Percentiles rank a stretch among this genome's conserved stretches.
Conservation (phyloP, 495 filamentous ascomycete genomes). For the Sphaerosporella brunnea region DNA sequence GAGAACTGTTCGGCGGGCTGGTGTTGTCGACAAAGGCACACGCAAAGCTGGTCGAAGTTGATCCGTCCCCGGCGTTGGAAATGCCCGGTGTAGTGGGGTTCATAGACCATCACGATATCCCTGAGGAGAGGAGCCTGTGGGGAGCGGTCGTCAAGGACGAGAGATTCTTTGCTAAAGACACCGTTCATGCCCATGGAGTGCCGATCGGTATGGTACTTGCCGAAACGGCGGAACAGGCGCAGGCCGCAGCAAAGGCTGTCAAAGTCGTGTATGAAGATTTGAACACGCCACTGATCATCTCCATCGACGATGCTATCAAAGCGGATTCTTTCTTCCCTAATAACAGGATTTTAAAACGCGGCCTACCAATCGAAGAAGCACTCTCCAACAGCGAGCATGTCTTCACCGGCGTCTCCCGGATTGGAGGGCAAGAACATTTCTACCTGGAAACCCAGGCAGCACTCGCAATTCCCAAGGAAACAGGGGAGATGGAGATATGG, state of each 20-base stretch:
- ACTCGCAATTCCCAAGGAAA: conserved; percentile 29
- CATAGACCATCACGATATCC: conserved; percentile 28
- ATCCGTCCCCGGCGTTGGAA: conserved; percentile 28
- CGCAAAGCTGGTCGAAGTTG: conserved; percentile 29
- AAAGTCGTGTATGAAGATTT: conserved; percentile 28
- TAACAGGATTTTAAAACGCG: conserved; percentile 23
- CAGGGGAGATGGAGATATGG: conserved; percentile 29
- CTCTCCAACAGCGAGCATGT: conserved; percentile 27
- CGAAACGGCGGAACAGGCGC: conserved; percentile 28
- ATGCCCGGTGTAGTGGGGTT: conserved; percentile 30
- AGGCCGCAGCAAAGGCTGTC: conserved; percentile 27
- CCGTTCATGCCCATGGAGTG: conserved; percentile 28
- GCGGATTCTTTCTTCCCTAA: conserved; percentile 28
- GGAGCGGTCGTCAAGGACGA: conserved; percentile 28
- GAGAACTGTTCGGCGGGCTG: conserved; percentile 28
- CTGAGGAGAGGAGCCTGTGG: conserved; percentile 27
- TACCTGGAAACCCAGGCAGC: conserved; percentile 31
- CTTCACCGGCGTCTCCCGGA: conserved; percentile 28
- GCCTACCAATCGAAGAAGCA: conserved; percentile 24
- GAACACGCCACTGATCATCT: conserved; percentile 27
- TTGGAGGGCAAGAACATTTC: conserved; percentile 32
- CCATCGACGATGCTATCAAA: conserved; percentile 34
- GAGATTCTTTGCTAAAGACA: conserved; percentile 29
- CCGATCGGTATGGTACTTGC: conserved; percentile 30
- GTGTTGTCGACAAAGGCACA: conserved; percentile 29